phyloP scores from a whole-genome alignment of 2,329 filamentous ascomycete genomes.

The Trichophaea hybrida region DNA sequence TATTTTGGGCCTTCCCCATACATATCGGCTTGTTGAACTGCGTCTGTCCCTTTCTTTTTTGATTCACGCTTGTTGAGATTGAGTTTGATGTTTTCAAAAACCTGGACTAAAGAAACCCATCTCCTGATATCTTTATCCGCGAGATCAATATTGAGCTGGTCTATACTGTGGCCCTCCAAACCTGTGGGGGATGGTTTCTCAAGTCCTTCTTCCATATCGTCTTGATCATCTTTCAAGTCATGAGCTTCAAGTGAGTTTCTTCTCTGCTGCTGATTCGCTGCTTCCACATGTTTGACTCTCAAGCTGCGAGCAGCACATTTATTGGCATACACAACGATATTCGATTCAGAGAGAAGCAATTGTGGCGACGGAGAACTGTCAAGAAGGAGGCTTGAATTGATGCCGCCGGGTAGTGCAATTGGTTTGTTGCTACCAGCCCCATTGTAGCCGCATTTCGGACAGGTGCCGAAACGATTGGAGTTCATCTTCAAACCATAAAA shows the following conservation, averaged over 20 bases:
- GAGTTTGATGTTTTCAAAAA: conserved; percentile 17
- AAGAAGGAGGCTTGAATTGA: conserved; percentile 13
- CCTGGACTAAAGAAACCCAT: conserved; percentile 12
- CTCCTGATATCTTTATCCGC: conserved; percentile 6
- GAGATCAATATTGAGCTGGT: conserved; percentile 13
- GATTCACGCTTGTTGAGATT: conserved; percentile 9
- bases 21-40: conserved; percentile 7
- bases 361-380: conserved; percentile 19
- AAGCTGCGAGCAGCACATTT: conserved; percentile 13
- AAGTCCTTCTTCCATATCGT: neutral
- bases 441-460: conserved; percentile 9
- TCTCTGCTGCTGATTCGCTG: neutral
- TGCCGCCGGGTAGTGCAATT: conserved; percentile 7
- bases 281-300: neutral
- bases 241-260: neutral
- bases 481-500: neutral
- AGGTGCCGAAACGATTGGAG: neutral
- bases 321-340: conserved; percentile 16
- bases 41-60: conserved; percentile 11
- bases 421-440: neutral
- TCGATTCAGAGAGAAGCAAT: conserved; percentile 13
- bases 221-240: neutral
- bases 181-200: neutral
- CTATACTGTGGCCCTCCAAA: conserved; percentile 12
- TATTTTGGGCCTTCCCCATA: conserved; percentile 13